Evolutionary conservation across 1,139 yeast species (phyloP).

Genomic region (Scheffersomyces segobiensis): DNA sequence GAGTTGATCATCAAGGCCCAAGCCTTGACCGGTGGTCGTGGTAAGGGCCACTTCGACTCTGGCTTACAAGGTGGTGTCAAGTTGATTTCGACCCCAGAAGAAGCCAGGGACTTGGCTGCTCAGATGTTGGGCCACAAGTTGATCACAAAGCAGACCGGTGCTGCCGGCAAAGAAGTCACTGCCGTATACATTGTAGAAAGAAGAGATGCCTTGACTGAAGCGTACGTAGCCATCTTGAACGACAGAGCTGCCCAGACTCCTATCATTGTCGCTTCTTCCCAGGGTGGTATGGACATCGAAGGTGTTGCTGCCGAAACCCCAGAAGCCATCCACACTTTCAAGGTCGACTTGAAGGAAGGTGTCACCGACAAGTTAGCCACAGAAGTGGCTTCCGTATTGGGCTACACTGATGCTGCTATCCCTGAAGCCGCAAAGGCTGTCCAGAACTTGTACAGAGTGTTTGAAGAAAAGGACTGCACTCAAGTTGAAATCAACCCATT

Average conservation of each 20-base stretch:
- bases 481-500: conserved; percentile 99
- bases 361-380: conserved; percentile 77
- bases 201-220: conserved; percentile 91
- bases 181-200: conserved; percentile 97
- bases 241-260: conserved; percentile 92
- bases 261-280: conserved; percentile 91
- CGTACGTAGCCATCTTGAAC: conserved; percentile 91
- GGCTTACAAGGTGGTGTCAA: conserved; percentile 98
- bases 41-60: conserved; percentile 95
- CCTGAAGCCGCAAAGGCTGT: conserved; percentile 88
- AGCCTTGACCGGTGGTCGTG: conserved; percentile 99
- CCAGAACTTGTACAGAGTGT: conserved; percentile 84
- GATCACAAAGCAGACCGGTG: conserved; percentile 97
- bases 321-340: conserved; percentile 86
- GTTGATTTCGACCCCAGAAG: conserved; percentile 80
- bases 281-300: conserved; percentile 99
- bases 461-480: conserved; percentile 90
- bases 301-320: conserved; percentile 96
- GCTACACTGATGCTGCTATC: conserved; percentile 76
- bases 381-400: conserved; percentile 76
- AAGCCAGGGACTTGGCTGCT: conserved; percentile 82
- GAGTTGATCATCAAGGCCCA: conserved; percentile 97
- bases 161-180: conserved; percentile 94
- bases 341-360: conserved; percentile 75
- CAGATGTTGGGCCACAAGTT: conserved; percentile 92